Base-by-base conservation (phyloP, 2,329 filamentous ascomycete genomes). In the Aureobasidium namibiae region DNA sequence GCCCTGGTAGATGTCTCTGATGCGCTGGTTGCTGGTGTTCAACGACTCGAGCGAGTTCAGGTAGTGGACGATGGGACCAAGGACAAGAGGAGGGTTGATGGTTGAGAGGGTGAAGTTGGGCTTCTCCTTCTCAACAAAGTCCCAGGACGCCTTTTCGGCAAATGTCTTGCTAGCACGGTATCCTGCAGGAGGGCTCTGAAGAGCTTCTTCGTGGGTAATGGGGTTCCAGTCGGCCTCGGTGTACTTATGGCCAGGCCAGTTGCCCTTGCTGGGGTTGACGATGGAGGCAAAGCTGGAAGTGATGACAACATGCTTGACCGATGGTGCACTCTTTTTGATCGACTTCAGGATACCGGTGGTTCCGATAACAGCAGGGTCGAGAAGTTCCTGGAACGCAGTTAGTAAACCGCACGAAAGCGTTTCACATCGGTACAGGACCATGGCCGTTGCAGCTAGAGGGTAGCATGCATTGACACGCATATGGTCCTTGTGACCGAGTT, bases 1-100 rank as follows among this genome's bases (percentile, higher is more conserved):
- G 18, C 87, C 88, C 7, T 77, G 79, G n/a, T 86, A 78, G 54
- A 88, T 73, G 61, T 86, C 79, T 9, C 82, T 75, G 57, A 90
- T 79, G 21, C 85, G 81, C 64, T 84, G 79, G 69, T 90, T 91
- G 14, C 86, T 89, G 1, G 86, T 88, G 73, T 91, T 92, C 62
- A 91, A 75, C 1, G 74, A 75, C n/a, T 83, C 80, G 0, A 88
- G 76, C 23, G 75, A 79, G 62, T 84, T 80, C 2, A 90, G 76
- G 63, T 84, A 83, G 64, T 86, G 80, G 52, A 63, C 76, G 42
- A 79, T 75, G 1, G 79, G 79, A 1, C 79, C 79, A 50, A 76
- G 74, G 0, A 81, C 77, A 61, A 79, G 72, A 0, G 78, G 78
- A 7, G 79, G 79, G 63, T 77, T 78, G 49, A 81, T 73, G 2